These are phyloP conservation scores for Seiridium cupressi DNA, from an alignment of 2,329 filamentous ascomycete species.

Conservation along the genomic window DNA sequence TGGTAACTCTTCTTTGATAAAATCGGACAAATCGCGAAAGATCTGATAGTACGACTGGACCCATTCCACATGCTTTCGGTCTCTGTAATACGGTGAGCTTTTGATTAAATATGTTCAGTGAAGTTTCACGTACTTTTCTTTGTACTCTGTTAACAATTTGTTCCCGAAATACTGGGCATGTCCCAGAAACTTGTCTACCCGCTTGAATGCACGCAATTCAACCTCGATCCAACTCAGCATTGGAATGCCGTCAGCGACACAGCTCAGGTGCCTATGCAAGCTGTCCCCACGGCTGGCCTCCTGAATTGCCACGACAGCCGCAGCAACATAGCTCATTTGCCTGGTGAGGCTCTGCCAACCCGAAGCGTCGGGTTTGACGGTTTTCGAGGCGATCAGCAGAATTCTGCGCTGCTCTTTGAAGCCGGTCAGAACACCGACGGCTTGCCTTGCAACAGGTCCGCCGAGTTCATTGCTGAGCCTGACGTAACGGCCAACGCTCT, in stretches of 20 bases:
- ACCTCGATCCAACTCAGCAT: not conserved
- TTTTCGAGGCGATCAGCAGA: not conserved
- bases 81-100: not conserved
- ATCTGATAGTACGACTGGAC: not conserved
- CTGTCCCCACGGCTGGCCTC: not conserved
- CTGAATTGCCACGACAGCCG: not conserved
- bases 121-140: not conserved
- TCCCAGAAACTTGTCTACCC: conserved; percentile 1
- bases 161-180: not conserved
- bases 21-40: not conserved
- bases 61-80: not conserved
- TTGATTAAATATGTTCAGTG: not conserved
- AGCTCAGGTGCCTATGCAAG: not conserved
- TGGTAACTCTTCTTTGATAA: not conserved
- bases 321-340: not conserved
- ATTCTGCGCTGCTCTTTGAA: conserved; percentile 1
- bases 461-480: conserved; percentile 1
- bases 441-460: conserved; percentile 2
- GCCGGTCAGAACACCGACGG: not conserved
- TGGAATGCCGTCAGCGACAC: not conserved
- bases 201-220: not conserved
- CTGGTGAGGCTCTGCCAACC: not conserved
- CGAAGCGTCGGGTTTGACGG: not conserved
- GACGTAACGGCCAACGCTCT: not conserved
- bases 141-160: not conserved